Evolutionary conservation across 1,284 basidiomycete genomes (phyloP).

Genomic region (Cryptococcus sp.): DNA sequence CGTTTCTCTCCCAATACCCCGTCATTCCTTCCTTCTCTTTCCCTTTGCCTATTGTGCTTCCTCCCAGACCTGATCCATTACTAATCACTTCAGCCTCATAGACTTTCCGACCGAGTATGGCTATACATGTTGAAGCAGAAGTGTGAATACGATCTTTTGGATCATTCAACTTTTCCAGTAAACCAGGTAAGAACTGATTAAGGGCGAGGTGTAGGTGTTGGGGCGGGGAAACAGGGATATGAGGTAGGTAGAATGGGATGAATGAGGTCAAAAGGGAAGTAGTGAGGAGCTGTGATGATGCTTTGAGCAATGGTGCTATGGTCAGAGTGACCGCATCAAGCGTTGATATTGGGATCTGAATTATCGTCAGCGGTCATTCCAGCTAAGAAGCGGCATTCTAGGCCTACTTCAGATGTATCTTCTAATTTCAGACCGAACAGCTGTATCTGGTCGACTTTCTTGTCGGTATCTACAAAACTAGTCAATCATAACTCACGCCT

Average conservation of each 20-base stretch:
- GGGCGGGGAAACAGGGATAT: conserved; percentile 18
- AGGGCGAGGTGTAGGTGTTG: conserved; percentile 30
- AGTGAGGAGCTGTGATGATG: conserved; percentile 35
- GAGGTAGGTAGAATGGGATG: conserved; percentile 39
- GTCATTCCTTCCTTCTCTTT: conserved; percentile 73
- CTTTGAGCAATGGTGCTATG: conserved; percentile 31
- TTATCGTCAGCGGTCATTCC: not conserved
- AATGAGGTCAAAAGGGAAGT: conserved; percentile 33
- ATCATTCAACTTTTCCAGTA: conserved; percentile 43
- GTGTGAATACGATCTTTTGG: conserved; percentile 39
- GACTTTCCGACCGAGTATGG: conserved; percentile 24
- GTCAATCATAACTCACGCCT: not conserved
- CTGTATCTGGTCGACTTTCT: conserved; percentile 44
- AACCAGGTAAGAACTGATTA: conserved; percentile 26
- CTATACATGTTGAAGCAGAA: conserved; percentile 27
- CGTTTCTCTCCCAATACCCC: conserved; percentile 66
- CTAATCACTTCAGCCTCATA: conserved; percentile 22
- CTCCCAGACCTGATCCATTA: not conserved
- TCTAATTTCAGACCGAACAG: conserved; percentile 42
- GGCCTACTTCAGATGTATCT: conserved; percentile 19
- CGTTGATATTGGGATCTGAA: conserved; percentile 29
- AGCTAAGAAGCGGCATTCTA: not conserved
- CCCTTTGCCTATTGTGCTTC: conserved; percentile 49
- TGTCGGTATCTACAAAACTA: conserved; percentile 32
- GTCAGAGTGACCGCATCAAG: conserved; percentile 38